Base-by-base conservation (phyloP, 2,329 filamentous ascomycete genomes). In the Lizonia empirigonia region DNA sequence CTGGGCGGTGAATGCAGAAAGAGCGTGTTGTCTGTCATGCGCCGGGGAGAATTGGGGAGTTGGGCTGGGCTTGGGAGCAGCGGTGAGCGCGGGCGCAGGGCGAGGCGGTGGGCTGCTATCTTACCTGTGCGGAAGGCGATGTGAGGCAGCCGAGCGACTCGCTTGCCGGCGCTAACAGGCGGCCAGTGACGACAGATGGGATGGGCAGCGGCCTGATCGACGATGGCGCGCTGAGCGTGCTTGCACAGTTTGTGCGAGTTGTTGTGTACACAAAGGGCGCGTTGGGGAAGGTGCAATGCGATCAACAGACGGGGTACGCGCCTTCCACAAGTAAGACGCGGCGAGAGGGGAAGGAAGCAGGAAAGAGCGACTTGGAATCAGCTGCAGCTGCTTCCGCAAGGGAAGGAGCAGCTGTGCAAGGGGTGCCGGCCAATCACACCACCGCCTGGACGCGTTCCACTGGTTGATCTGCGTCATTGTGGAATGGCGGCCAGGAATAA, bases 131-230 rank as follows among this genome's bases (percentile, higher is more conserved):
- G 57, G 61, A 56, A 55, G 44, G 49, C 38, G 42, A 52, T 55
- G 46, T 66, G 64, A 70, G 55, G 67, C 65, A 68, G 65, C 63
- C 61, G 63, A 64, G 64, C 55, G 57, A 53, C 54, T 69, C 62
- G 64, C 64, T 63, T 67, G 55, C 56, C 50, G 63, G 66, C 67
- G 67, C 67, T 70, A 70, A 65, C 39, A 58, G 48, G 55, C 57
- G 61, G 60, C 57, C 53, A 50, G 62, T 63, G 67, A 67, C 63
- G 65, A 60, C 53, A 56, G 37, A 45, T 46, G 32, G n/a, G 27
- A 27, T 37, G 41, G 44, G 29, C 40, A 36, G 34, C 42, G 44
- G 53, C 41, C 46, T 40, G 56, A 49, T 55, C 48, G 53, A 38
- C 40, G 53, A 50, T 56, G 42, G 39, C 40, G 42, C 42, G 42